Evolutionary conservation across 2,329 filamentous ascomycete genomes (phyloP).

Genomic region (Colletotrichum sidae): DNA sequence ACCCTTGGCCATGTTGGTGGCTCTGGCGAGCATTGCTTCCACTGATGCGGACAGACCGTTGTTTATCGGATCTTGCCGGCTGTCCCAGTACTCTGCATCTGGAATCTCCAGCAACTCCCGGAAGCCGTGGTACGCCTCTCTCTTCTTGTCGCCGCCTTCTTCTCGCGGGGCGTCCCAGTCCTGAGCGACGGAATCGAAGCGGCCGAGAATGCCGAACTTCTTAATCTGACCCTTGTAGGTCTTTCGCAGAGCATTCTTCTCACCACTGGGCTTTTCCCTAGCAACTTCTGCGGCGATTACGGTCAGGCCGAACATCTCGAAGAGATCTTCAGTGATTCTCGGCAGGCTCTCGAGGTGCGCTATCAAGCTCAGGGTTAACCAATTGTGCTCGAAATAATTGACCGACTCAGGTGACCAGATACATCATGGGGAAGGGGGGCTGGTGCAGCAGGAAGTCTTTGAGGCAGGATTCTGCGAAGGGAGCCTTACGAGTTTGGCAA

Average conservation of each 20-base stretch:
- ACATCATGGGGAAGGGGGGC: conserved; percentile 10
- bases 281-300: conserved; percentile 71
- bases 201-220: conserved; percentile 69
- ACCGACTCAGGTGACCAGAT: conserved; percentile 33
- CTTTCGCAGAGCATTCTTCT: conserved; percentile 75
- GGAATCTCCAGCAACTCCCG: conserved; percentile 62
- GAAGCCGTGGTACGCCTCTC: conserved; percentile 63
- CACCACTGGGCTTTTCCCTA: conserved; percentile 72
- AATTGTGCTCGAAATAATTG: conserved; percentile 46
- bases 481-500: conserved; percentile 75
- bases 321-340: conserved; percentile 67
- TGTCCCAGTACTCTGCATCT: conserved; percentile 46
- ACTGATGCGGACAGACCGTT: conserved; percentile 62
- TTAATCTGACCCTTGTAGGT: conserved; percentile 78
- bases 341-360: conserved; percentile 62
- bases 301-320: conserved; percentile 67
- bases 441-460: conserved; percentile 35
- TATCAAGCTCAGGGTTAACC: conserved; percentile 60
- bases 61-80: conserved; percentile 62
- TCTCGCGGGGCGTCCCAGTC: conserved; percentile 59
- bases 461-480: conserved; percentile 50
- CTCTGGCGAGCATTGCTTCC: conserved; percentile 58
- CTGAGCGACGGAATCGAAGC: conserved; percentile 68
- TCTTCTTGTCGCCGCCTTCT: conserved; percentile 58
- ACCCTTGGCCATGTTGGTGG: conserved; percentile 69